These are phyloP conservation scores for Hamiltosporidium magnivora DNA, from an alignment of 371 early-diverging fungal genomes.

Conservation along the genomic window DNA sequence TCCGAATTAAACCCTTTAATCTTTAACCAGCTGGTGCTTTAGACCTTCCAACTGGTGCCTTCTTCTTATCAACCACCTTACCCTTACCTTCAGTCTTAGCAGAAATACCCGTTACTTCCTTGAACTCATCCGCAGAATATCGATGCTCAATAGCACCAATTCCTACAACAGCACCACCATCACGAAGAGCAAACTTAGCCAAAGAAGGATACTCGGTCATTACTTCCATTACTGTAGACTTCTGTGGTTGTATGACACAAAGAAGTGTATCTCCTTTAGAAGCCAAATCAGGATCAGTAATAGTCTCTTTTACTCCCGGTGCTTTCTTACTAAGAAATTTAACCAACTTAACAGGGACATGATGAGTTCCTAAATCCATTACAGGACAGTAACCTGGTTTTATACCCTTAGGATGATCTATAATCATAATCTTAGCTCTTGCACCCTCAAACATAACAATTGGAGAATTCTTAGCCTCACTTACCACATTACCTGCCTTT, in stretches of 20 bases:
- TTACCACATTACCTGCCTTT: constrained; percentile 46
- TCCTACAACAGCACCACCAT: constrained; percentile 44
- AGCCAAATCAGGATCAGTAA: constrained; percentile 16
- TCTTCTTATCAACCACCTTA: neutral
- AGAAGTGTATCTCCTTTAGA: constrained; percentile 21
- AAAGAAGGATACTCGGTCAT: constrained; percentile 41
- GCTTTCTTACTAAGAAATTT: constrained; percentile 32
- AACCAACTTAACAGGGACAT: constrained; percentile 42
- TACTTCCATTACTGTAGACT: constrained; percentile 44
- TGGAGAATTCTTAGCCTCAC: constrained; percentile 27
- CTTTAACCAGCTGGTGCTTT: too few relatives aligned
- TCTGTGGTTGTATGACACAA: constrained; percentile 43
- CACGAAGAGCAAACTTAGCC: constrained; percentile 53
- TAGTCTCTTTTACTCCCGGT: constrained; percentile 5
- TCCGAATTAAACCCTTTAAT: too few relatives aligned
- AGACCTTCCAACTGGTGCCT: neutral
- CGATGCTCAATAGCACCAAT: constrained; percentile 33
- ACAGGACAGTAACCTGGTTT: constrained; percentile 48
- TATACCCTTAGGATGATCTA: constrained; percentile 31
- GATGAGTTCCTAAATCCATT: constrained; percentile 44
- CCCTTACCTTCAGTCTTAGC: neutral
- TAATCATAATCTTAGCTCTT: constrained; percentile 30
- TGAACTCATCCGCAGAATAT: neutral
- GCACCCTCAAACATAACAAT: constrained; percentile 23
- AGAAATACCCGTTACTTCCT: neutral